Conservation (phyloP, 2,329 filamentous ascomycete species). For the Helminthosporium solani region DNA sequence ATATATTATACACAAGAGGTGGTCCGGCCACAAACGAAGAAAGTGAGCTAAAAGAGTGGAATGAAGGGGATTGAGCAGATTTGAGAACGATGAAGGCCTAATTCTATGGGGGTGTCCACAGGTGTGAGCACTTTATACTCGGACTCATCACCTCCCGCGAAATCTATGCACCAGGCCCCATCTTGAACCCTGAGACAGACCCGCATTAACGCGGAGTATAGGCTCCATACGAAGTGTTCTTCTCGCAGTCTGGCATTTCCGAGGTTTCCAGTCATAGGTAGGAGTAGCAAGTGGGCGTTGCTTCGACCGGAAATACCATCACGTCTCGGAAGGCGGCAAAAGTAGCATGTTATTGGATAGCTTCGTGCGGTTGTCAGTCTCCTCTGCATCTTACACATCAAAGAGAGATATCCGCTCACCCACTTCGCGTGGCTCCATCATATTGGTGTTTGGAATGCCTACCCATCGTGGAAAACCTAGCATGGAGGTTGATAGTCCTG, state of each 20-base stretch:
- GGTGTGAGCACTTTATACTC: slow-evolving; percentile 28
- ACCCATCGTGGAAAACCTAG: slow-evolving; percentile 3
- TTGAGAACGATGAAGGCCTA: slow-evolving; percentile 38
- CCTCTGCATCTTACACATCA: slow-evolving; percentile 1
- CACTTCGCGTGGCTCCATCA: neutral
- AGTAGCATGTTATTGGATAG: slow-evolving; percentile 1
- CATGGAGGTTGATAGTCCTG: slow-evolving; percentile 2
- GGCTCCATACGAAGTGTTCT: neutral
- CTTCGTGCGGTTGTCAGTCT: neutral
- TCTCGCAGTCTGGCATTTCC: slow-evolving; percentile 4
- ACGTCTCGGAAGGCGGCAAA: neutral
- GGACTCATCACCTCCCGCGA: slow-evolving; percentile 5
- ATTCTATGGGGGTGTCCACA: slow-evolving; percentile 19
- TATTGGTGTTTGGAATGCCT: slow-evolving; percentile 9
- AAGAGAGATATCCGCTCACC: neutral
- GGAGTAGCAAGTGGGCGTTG: neutral
- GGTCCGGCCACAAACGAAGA: slow-evolving; percentile 32
- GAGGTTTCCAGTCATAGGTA: neutral
- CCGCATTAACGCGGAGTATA: slow-evolving; percentile 13
- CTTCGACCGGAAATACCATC: neutral
- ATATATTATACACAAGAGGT: slow-evolving; percentile 16
- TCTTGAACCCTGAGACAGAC: slow-evolving; percentile 10
- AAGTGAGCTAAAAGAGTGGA: slow-evolving; percentile 26
- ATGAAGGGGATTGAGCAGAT: slow-evolving; percentile 32
- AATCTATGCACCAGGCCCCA: slow-evolving; percentile 2